Conservation (phyloP, 2,329 filamentous ascomycete genomes). For the Lachnellula occidentalis region DNA sequence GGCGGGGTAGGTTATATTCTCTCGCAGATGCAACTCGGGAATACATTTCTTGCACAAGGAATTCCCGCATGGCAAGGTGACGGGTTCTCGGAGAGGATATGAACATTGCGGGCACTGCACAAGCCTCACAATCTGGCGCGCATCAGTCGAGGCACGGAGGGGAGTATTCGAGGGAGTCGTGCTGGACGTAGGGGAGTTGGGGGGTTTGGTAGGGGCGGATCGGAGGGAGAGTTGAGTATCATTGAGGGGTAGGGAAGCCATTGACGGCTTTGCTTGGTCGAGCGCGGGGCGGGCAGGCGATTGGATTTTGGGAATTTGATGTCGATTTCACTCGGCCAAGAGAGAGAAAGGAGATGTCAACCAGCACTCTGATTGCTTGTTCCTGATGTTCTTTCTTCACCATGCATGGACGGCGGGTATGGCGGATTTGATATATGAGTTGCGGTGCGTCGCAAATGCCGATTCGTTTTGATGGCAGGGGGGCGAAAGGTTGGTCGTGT, state of each 20-base stretch:
- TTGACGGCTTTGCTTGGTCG: slow-evolving; percentile 14
- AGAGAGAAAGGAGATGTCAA: not conserved
- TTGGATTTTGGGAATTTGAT: not conserved
- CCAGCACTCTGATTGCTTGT: not conserved
- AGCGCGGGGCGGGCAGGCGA: slow-evolving; percentile 8
- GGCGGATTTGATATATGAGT: not conserved
- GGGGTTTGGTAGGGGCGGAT: slow-evolving; percentile 9
- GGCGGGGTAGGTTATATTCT: slow-evolving; percentile 72
- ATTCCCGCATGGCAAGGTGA: slow-evolving; percentile 77
- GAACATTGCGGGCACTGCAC: slow-evolving; percentile 76
- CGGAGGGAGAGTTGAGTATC: slow-evolving; percentile 13
- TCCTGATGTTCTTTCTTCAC: not conserved
- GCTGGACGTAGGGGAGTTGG: slow-evolving; percentile 3
- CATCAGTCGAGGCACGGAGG: slow-evolving; percentile 47
- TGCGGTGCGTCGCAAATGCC: not conserved
- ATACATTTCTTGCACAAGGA: slow-evolving; percentile 72
- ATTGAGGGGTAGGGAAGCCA: slow-evolving; percentile 21
- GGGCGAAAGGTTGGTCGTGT: not conserved
- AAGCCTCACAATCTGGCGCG: slow-evolving; percentile 62
- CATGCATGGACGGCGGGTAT: not conserved
- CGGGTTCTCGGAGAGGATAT: slow-evolving; percentile 58
- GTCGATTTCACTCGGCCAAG: slow-evolving; percentile 4
- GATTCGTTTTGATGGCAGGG: slow-evolving; percentile 2
- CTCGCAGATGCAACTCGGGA: slow-evolving; percentile 57
- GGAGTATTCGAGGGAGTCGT: slow-evolving; percentile 12